Evolutionary conservation across 768 basidiomycete species (phyloP).

Genomic region (Grammothele lineata): DNA sequence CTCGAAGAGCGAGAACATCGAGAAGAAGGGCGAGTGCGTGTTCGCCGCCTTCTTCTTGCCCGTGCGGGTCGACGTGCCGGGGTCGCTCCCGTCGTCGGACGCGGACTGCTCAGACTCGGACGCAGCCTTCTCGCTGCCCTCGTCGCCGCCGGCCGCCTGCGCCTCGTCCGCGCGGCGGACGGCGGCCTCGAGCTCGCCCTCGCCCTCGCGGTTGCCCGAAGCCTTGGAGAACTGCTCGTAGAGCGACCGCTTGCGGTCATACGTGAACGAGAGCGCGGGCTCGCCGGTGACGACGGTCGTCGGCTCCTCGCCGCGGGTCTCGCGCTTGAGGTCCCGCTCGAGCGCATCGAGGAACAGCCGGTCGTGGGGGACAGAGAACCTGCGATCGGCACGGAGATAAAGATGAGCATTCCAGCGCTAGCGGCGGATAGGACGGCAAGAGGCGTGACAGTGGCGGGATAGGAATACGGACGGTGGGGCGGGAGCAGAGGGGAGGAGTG

Average conservation of each 20-base stretch:
- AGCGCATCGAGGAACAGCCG: slow-evolving; percentile 95
- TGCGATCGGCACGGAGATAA: slow-evolving; percentile 25
- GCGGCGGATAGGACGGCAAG: too few relatives aligned
- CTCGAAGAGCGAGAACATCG: slow-evolving; percentile 72
- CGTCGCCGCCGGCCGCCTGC: not conserved
- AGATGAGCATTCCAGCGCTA: not conserved
- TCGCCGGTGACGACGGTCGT: slow-evolving; percentile 76
- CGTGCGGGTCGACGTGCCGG: not conserved
- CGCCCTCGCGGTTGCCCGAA: slow-evolving; percentile 31
- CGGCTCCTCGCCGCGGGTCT: slow-evolving; percentile 85
- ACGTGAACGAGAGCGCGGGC: slow-evolving; percentile 84
- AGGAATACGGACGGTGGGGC: too few relatives aligned
- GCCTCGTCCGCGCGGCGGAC: slow-evolving; percentile 28
- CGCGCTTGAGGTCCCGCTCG: slow-evolving; percentile 93
- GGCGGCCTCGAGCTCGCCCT: slow-evolving; percentile 31
- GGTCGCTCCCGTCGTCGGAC: slow-evolving; percentile 19
- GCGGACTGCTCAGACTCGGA: slow-evolving; percentile 18
- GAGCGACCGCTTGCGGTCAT: slow-evolving; percentile 79
- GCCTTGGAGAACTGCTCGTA: slow-evolving; percentile 81
- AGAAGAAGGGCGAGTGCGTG: slow-evolving; percentile 45
- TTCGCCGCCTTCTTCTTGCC: slow-evolving; percentile 17
- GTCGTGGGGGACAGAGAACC: slow-evolving; percentile 97
- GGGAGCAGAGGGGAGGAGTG: not conserved
- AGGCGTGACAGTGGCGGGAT: too few relatives aligned
- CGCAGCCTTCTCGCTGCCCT: slow-evolving; percentile 13